These are phyloP conservation scores for Plasmodium fragile DNA, from an alignment of 169 alveolate species.

Conservation along the genomic window DNA sequence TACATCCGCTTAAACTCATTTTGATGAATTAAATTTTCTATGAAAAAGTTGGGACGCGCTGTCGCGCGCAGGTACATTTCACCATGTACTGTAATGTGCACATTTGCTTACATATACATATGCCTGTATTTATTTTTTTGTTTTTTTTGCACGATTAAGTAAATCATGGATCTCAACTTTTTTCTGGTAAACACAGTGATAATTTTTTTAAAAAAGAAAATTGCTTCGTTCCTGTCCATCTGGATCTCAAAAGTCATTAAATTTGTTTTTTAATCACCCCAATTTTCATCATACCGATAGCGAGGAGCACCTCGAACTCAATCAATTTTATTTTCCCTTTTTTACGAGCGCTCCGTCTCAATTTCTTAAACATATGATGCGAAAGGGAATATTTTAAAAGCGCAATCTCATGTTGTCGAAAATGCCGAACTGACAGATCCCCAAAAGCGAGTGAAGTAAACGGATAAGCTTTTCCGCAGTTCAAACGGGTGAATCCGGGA, in stretches of 20 bases:
- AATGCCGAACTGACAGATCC: neutral
- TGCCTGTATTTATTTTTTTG: neutral
- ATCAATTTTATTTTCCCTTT: neutral
- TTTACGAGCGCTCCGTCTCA: neutral
- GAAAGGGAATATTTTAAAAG: neutral
- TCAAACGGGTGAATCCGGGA: neutral
- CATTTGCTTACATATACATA: neutral
- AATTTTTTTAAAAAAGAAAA: neutral
- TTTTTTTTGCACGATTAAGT: neutral
- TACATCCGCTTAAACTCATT: neutral
- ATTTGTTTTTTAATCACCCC: neutral
- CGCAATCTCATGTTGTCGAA: neutral
- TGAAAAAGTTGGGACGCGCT: neutral
- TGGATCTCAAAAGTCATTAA: neutral
- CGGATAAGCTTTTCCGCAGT: neutral
- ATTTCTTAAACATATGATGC: neutral
- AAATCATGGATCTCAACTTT: slow-evolving; percentile 3
- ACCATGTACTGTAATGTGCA: neutral
- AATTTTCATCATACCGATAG: neutral
- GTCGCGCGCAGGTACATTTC: neutral
- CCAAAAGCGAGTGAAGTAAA: neutral
- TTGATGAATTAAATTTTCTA: neutral
- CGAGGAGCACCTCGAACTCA: neutral
- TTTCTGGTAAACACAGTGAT: neutral
- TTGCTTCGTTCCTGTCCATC: neutral